A percentile compares a stretch with the other conserved stretches of the same genome.
phyloP scores from a whole-genome alignment of 2,329 filamentous ascomycete genomes.

The Xylariales sp. region DNA sequence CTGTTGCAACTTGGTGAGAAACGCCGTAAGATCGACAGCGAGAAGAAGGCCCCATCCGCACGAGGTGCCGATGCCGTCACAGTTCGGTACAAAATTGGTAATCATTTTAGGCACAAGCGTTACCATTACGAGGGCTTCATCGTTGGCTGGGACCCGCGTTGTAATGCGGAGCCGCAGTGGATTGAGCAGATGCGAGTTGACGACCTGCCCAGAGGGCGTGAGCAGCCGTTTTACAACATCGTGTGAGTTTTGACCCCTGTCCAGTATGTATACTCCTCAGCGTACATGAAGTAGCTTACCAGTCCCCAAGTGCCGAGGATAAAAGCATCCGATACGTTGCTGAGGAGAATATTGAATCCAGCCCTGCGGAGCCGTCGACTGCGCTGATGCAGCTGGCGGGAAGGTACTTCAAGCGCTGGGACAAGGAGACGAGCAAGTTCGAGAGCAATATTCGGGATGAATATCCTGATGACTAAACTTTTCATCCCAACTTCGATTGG shows the following conservation, averaged over 20 bases:
- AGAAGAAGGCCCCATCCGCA: not conserved
- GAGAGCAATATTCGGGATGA: slow-evolving; percentile 62
- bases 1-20: not conserved
- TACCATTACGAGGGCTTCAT: slow-evolving; percentile 60
- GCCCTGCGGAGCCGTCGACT: slow-evolving; percentile 35
- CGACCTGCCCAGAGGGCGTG: slow-evolving; percentile 46
- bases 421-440: slow-evolving; percentile 43
- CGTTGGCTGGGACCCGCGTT: slow-evolving; percentile 51
- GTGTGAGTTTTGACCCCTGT: slow-evolving; percentile 33
- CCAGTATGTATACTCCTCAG: not conserved
- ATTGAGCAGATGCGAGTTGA: slow-evolving; percentile 59
- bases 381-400: slow-evolving; percentile 51
- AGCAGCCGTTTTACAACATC: slow-evolving; percentile 65
- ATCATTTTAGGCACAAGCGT: slow-evolving; percentile 55
- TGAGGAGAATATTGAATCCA: slow-evolving; percentile 57
- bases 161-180: slow-evolving; percentile 47
- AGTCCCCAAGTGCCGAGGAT: slow-evolving; percentile 42
- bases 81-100: slow-evolving; percentile 45
- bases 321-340: slow-evolving; percentile 60
- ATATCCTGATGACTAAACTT: slow-evolving; percentile 63
- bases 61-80: not conserved
- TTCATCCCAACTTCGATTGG: too few species aligned
- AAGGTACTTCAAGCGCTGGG: slow-evolving; percentile 62
- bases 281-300: not conserved
- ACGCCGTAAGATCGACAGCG: not conserved